Conservation (phyloP, 2,329 filamentous ascomycete species). For the Colletotrichum sansevieriae region DNA sequence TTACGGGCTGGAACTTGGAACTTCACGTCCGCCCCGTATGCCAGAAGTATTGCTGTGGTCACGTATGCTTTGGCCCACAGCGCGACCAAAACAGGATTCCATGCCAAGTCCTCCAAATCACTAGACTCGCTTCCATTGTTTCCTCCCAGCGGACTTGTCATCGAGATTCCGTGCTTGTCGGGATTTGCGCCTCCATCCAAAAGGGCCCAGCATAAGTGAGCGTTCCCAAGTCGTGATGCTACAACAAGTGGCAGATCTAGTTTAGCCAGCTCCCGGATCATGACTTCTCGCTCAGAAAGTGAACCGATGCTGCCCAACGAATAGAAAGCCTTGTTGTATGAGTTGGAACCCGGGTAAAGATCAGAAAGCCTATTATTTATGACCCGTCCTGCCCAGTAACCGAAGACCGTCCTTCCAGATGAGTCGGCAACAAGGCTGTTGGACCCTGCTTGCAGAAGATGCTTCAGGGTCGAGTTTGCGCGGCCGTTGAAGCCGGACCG, state of each 20-base stretch:
- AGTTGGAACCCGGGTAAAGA: conserved; percentile 15
- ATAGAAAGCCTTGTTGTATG: conserved; percentile 3
- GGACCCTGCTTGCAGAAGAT: neutral
- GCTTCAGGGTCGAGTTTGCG: neutral
- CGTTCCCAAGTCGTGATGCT: conserved; percentile 12
- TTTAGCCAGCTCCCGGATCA: neutral
- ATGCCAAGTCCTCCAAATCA: conserved; percentile 10
- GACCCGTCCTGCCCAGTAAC: conserved; percentile 1
- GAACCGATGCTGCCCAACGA: neutral
- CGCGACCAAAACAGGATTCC: conserved; percentile 10
- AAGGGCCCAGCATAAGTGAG: conserved; percentile 12
- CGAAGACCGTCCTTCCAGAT: neutral
- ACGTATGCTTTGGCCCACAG: conserved; percentile 8
- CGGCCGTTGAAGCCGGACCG: neutral
- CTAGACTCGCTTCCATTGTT: neutral
- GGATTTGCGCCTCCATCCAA: conserved; percentile 6
- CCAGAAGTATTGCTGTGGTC: conserved; percentile 9
- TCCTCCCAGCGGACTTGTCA: neutral
- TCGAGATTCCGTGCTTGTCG: neutral
- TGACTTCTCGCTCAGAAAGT: conserved; percentile 1
- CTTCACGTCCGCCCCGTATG: neutral
- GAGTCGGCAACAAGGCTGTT: neutral
- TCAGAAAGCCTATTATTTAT: neutral
- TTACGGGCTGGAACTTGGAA: neutral
- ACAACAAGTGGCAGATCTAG: neutral